Percentiles rank a stretch among this genome's conserved stretches.
Conservation (phyloP, 805 yeast genomes). For the Saturnispora besseyi region DNA sequence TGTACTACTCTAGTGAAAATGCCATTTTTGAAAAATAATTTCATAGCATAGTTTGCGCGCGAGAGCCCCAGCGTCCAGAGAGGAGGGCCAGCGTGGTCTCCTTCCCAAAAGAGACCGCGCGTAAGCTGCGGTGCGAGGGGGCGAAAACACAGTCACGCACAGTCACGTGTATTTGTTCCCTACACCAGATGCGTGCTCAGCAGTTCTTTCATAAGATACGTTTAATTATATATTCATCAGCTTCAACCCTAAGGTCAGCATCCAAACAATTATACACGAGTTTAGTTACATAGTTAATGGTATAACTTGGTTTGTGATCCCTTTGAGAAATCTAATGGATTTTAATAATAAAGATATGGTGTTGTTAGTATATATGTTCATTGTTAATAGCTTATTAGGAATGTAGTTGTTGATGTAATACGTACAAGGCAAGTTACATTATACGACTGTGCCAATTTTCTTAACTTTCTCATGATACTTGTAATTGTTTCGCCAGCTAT, state of each 20-base stretch:
- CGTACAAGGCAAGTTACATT: constrained; percentile 19
- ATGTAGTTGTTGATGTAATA: neutral
- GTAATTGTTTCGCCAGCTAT: constrained; percentile 5
- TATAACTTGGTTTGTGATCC: neutral
- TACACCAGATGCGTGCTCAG: neutral
- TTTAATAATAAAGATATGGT: neutral
- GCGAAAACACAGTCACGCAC: neutral
- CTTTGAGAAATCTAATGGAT: neutral
- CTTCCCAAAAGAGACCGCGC: neutral
- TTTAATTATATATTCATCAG: neutral
- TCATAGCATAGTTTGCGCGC: constrained; percentile 1
- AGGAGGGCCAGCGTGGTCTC: neutral
- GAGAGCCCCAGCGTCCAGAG: neutral
- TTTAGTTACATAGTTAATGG: constrained; percentile 12
- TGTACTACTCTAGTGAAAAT: neutral
- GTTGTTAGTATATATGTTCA: neutral
- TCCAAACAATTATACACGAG: constrained; percentile 7
- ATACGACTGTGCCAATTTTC: constrained; percentile 18
- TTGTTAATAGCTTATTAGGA: neutral
- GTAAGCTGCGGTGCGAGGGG: constrained; percentile 3
- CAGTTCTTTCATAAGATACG: neutral
- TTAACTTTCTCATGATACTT: constrained; percentile 11
- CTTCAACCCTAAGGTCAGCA: neutral
- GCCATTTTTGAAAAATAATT: neutral
- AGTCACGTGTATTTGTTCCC: neutral